Conservation (phyloP, 2,329 filamentous ascomycete genomes). For the Hyphodiscus sp. region DNA sequence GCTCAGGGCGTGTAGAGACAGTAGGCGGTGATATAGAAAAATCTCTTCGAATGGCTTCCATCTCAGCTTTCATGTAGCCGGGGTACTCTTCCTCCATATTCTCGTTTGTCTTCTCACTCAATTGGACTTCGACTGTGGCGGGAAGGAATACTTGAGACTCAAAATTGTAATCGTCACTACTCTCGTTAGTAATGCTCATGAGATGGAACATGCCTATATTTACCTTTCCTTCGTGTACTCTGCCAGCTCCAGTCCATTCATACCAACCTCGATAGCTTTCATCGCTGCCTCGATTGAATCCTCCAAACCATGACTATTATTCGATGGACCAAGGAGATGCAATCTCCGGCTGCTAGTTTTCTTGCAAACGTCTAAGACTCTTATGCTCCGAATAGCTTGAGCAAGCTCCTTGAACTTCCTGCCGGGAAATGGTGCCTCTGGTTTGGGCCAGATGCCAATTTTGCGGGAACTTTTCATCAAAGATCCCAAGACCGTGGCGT, state of each 20-base stretch:
- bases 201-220: background rate
- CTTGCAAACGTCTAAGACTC: constrained; percentile 19
- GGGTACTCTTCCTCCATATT: background rate
- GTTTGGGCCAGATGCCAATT: constrained; percentile 24
- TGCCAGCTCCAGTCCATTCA: constrained; percentile 14
- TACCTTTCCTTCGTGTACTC: constrained; percentile 14
- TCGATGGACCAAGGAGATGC: constrained; percentile 13
- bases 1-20: background rate
- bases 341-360: constrained; percentile 14
- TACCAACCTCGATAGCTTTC: constrained; percentile 11
- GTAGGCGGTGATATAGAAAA: background rate
- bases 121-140: background rate
- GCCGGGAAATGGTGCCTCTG: constrained; percentile 15
- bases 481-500: constrained; percentile 23
- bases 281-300: constrained; percentile 15
- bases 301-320: constrained; percentile 17
- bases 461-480: constrained; percentile 18
- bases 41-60: background rate
- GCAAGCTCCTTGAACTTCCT: constrained; percentile 17
- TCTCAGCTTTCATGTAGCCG: background rate
- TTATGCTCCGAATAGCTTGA: constrained; percentile 15
- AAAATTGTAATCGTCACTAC: constrained; percentile 10
- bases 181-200: background rate
- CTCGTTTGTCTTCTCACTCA: background rate
- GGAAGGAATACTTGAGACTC: background rate